Percentiles rank a stretch among this genome's conserved stretches.
These are phyloP conservation scores for Chlamydomonas eustigma DNA, from an alignment of 139 green algal species.

Conservation along the genomic window DNA sequence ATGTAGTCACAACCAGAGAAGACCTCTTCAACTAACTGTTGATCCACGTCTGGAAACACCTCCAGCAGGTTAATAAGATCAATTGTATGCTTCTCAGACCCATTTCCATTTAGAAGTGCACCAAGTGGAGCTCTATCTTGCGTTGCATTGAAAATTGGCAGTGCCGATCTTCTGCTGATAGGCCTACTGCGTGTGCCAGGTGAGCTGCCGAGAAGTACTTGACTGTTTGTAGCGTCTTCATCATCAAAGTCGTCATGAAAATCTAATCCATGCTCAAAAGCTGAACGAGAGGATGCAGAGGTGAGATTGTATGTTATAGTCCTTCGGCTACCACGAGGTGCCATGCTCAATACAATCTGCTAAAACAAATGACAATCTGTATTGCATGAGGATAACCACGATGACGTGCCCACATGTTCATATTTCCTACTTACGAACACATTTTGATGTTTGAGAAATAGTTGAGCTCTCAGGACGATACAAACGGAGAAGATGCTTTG, in stretches of 20 bases:
- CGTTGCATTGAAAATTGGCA: background rate
- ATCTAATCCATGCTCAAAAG: conserved; percentile 31
- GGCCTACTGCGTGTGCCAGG: background rate
- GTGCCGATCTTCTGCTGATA: background rate
- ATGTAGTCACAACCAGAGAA: conserved; percentile 6
- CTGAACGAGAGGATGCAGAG: conserved; percentile 5
- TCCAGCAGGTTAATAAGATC: conserved; percentile 29
- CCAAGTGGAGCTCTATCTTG: background rate
- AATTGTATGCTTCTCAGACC: background rate
- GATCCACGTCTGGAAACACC: conserved; percentile 19
- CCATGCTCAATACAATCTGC: no score
- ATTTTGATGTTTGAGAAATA: no score
- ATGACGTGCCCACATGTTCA: no score
- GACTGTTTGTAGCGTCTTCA: background rate
- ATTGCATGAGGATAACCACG: no score
- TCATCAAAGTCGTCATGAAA: conserved; percentile 8
- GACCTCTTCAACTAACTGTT: conserved; percentile 3
- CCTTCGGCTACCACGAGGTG: background rate
- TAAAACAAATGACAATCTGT: no score
- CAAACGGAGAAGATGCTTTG: no score
- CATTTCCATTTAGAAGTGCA: conserved; percentile 17
- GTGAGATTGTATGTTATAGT: conserved; percentile 23
- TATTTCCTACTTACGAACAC: no score
- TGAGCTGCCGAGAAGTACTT: background rate
- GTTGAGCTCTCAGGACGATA: no score